Percentiles rank a stretch among this genome's conserved stretches.
Evolutionary conservation across 345 rosid species (phyloP).

Genomic region (Physaria fendleri): DNA sequence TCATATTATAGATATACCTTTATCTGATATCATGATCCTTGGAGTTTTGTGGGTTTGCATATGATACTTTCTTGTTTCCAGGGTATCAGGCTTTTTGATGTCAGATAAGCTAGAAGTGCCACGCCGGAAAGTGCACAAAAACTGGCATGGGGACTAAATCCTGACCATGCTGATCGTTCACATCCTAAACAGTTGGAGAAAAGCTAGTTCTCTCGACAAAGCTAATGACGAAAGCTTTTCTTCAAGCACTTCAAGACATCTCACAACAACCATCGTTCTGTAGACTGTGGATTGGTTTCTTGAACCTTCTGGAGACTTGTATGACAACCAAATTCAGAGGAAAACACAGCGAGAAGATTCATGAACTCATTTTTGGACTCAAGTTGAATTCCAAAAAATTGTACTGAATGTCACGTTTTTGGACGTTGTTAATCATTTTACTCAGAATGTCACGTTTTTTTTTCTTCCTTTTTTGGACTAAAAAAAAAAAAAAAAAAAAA

Average conservation of each 20-base stretch:
- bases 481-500: constrained; percentile 85
- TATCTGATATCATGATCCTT: not conserved
- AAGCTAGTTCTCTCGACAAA: constrained; percentile 56
- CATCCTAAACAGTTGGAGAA: constrained; percentile 62
- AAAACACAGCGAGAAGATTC: constrained; percentile 46
- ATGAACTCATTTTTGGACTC: no score
- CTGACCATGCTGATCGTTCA: constrained; percentile 91
- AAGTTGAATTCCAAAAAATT: no score
- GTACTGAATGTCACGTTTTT: no score
- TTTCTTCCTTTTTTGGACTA: no score
- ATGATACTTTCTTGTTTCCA: constrained; percentile 28
- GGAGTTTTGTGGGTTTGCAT: no score
- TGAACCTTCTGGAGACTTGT: constrained; percentile 49
- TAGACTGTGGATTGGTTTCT: constrained; percentile 62
- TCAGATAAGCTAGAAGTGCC: constrained; percentile 86
- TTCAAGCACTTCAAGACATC: constrained; percentile 49
- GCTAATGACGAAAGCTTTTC: constrained; percentile 52
- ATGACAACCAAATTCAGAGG: constrained; percentile 57
- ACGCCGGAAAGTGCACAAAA: constrained; percentile 77
- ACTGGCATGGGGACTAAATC: constrained; percentile 86
- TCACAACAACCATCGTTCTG: constrained; percentile 57
- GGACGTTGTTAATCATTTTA: no score
- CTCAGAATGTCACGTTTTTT: no score
- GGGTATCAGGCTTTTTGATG: constrained; percentile 96
- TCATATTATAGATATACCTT: not conserved